phyloP scores from a whole-genome alignment of 164 flowering plant genomes.

The Chimonanthus praecox region DNA sequence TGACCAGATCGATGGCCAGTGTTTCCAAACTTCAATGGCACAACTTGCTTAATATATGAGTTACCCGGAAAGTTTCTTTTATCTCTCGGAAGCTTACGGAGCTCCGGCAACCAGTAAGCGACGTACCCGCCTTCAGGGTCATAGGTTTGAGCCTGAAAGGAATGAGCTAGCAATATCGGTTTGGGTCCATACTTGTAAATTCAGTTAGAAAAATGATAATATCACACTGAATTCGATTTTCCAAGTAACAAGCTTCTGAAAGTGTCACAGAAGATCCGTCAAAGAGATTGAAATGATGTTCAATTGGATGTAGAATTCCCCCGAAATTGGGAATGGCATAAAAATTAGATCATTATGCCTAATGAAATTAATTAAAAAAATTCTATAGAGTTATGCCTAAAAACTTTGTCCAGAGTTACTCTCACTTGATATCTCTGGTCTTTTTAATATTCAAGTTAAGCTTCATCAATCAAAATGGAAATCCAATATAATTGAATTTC shows the following conservation, averaged over 20 bases:
- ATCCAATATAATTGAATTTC: background rate
- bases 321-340: too few species aligned
- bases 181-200: background rate
- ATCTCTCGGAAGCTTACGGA: constrained; percentile 50
- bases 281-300: background rate
- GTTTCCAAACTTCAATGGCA: constrained; percentile 57
- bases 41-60: constrained; percentile 50
- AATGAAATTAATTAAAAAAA: too few species aligned
- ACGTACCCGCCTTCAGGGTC: constrained; percentile 88
- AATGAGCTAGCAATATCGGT: background rate
- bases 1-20: constrained; percentile 4
- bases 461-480: background rate
- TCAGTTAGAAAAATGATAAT: background rate
- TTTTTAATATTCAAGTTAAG: background rate
- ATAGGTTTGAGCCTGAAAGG: constrained; percentile 63
- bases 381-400: background rate
- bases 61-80: constrained; percentile 65
- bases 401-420: too few species aligned
- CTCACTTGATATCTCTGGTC: too few species aligned
- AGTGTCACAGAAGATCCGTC: background rate
- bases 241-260: background rate
- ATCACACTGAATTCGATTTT: background rate
- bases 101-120: constrained; percentile 75
- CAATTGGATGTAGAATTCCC: background rate
- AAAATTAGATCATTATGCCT: background rate